Evolutionary conservation across 2,329 filamentous ascomycete genomes (phyloP).

Genomic region (Pseudogymnoascus sp.): DNA sequence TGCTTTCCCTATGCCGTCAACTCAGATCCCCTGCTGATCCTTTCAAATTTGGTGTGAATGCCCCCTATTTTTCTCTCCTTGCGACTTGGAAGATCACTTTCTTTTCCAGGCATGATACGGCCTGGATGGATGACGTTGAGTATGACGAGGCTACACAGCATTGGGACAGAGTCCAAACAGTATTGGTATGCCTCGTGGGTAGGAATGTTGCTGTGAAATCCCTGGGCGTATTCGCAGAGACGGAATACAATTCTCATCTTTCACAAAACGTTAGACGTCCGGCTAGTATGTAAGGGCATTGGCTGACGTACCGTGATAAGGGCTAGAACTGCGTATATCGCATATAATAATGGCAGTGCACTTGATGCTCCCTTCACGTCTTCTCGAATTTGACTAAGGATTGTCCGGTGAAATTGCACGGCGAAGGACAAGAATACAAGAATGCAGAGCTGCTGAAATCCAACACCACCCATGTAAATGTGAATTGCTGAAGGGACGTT

Average conservation of each 20-base stretch:
- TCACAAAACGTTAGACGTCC: slow-evolving; percentile 8
- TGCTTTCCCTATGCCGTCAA: not conserved
- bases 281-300: not conserved
- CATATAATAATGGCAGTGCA: slow-evolving; percentile 22
- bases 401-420: slow-evolving; percentile 30
- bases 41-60: slow-evolving; percentile 27
- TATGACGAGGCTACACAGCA: slow-evolving; percentile 31
- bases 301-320: slow-evolving; percentile 31
- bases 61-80: slow-evolving; percentile 18
- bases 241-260: slow-evolving; percentile 48
- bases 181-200: slow-evolving; percentile 28
- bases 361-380: not conserved
- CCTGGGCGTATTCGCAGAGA: slow-evolving; percentile 43
- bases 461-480: slow-evolving; percentile 48
- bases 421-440: slow-evolving; percentile 38
- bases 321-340: slow-evolving; percentile 31
- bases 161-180: slow-evolving; percentile 33
- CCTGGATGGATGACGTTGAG: slow-evolving; percentile 35
- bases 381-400: slow-evolving; percentile 17
- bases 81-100: slow-evolving; percentile 25
- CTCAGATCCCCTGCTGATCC: not conserved
- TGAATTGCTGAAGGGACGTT: slow-evolving; percentile 30
- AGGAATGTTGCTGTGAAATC: slow-evolving; percentile 29
- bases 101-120: slow-evolving; percentile 25
- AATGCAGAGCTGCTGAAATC: slow-evolving; percentile 44